These are phyloP conservation scores for Alternaria metachromatica DNA, from an alignment of 2,329 filamentous ascomycete species.

Conservation along the genomic window DNA sequence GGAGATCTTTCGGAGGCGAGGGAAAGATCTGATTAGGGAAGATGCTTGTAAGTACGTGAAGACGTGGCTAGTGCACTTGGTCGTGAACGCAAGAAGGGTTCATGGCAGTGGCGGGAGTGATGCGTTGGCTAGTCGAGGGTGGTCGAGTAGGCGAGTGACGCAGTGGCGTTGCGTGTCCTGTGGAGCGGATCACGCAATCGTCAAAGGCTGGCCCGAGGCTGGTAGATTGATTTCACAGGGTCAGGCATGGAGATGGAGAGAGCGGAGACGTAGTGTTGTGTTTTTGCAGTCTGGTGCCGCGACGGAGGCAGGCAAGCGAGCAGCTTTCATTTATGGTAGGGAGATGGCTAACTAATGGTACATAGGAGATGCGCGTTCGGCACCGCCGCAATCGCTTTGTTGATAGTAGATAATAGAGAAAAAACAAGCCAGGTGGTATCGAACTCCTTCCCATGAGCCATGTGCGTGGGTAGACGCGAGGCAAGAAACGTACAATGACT, in stretches of 20 bases:
- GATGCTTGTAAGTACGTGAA: background rate
- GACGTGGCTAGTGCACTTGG: background rate
- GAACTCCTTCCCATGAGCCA: constrained; percentile 4
- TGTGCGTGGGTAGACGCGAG: background rate
- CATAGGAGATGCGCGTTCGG: constrained; percentile 2
- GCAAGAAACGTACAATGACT: constrained; percentile 2
- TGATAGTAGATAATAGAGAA: background rate
- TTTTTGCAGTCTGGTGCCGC: background rate
- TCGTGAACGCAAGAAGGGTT: constrained; percentile 1
- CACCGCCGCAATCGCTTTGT: background rate
- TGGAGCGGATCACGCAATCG: background rate
- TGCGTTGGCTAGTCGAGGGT: background rate
- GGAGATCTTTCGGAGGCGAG: background rate
- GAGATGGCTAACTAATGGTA: background rate
- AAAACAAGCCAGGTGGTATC: constrained; percentile 4
- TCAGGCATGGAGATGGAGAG: background rate
- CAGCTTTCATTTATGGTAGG: background rate
- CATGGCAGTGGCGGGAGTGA: background rate
- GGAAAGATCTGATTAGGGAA: background rate
- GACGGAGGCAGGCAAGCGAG: background rate
- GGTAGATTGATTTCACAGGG: background rate
- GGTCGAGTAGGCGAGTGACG: background rate
- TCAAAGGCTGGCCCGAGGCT: background rate
- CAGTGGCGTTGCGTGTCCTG: background rate
- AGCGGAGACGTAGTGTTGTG: background rate